Evolutionary conservation across 805 yeast species (phyloP).

Genomic region (Metschnikowia borealis): DNA sequence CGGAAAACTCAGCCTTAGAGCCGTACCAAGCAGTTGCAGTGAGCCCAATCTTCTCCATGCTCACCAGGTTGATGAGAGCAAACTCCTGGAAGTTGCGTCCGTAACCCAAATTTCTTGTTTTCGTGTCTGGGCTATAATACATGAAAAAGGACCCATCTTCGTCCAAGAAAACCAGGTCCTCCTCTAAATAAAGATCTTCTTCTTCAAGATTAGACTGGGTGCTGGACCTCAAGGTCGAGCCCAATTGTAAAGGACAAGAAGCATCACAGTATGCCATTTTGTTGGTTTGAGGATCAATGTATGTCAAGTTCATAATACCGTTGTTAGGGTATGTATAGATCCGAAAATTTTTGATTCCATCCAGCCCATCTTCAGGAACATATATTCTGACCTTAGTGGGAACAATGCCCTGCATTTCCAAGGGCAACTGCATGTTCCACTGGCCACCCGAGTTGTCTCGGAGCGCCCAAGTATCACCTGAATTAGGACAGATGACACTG

Average conservation of each 20-base stretch:
- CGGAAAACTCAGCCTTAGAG: slow-evolving; percentile 59
- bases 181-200: slow-evolving; percentile 9
- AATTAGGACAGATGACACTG: slow-evolving; percentile 56
- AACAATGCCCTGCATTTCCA: slow-evolving; percentile 35
- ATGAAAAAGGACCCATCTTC: slow-evolving; percentile 33
- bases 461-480: slow-evolving; percentile 51
- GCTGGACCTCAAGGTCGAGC: slow-evolving; percentile 29
- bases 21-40: slow-evolving; percentile 70
- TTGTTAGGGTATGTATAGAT: slow-evolving; percentile 72
- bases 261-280: slow-evolving; percentile 71
- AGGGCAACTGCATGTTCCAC: slow-evolving; percentile 60
- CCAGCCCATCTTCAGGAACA: slow-evolving; percentile 48
- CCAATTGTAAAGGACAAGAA: slow-evolving; percentile 69
- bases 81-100: slow-evolving; percentile 70
- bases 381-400: slow-evolving; percentile 76
- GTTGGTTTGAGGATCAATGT: slow-evolving; percentile 69
- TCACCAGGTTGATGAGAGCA: slow-evolving; percentile 66
- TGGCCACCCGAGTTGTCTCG: slow-evolving; percentile 51
- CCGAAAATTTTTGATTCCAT: slow-evolving; percentile 62
- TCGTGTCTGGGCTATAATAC: slow-evolving; percentile 32
- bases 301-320: slow-evolving; percentile 89
- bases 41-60: slow-evolving; percentile 57
- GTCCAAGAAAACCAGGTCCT: slow-evolving; percentile 29
- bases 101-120: slow-evolving; percentile 38
- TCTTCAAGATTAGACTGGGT: slow-evolving; percentile 24